Base-by-base conservation (phyloP, 169 alveolate genomes). In the Plasmodium blacklocki region DNA sequence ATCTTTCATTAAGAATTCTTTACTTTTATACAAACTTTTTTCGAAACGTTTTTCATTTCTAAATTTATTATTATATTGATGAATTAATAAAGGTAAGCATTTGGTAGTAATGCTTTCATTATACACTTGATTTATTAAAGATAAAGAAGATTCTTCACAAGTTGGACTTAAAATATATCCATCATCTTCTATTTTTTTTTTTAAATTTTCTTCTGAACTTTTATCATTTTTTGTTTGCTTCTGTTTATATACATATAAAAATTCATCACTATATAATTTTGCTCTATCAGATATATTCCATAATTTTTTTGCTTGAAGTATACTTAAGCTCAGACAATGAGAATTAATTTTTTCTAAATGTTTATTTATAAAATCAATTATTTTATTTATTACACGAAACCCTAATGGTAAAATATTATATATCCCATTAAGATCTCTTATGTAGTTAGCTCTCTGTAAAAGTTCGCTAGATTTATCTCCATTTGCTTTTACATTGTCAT, bases 401-500 rank as follows among this genome's bases (percentile, higher is more conserved):
- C 89, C 89, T 64, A 78, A 47, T 6, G 89, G 89, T 52, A 78
- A 58, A 14, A 78, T 39, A 47, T 78, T 78, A 26, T 64, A 78
- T 43, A 63, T 18, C 15, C 89, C 89, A 45, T 78, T 78, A 14
- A 78, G 21, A 50, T 78, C 89, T 32, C 32, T 78, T 19, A 78
- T 66, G 18, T 78, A 78, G 39, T 78, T 78, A 26, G 89, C 89
- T 66, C 89, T 39, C 6, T 52, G 68, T 21, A 78, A 45, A 45
- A 78, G 15, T 66, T 78, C 89, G 23, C 89, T 78, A 23, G 89
- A 56, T 29, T 78, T 78, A 71, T 78, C 89, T 66, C 89, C 89
- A 32, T 66, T 78, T 14, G 64, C 19, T 43, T 78, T 78, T 23
- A 66, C 32, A 23, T 45, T 78, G 18, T 66, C 78, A 59, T 78